Conservation (phyloP, 306 rosid species). For the Leucaena leucocephala region DNA sequence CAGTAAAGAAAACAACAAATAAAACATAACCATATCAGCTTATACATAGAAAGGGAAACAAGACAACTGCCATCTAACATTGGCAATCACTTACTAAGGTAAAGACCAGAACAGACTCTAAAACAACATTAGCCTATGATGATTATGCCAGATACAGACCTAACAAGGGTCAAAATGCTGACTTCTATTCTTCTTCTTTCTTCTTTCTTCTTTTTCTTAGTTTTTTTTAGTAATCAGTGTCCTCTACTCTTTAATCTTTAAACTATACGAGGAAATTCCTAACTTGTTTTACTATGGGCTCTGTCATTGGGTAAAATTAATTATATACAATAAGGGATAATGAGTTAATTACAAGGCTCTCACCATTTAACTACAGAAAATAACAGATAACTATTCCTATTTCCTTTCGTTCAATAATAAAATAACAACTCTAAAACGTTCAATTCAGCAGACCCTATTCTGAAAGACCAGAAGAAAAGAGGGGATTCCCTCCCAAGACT, state of each 20-base stretch:
- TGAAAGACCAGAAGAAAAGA: conserved; percentile 22
- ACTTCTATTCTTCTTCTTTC: background rate
- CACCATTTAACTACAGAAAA: conserved; percentile 17
- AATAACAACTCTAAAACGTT: background rate
- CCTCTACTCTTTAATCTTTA: background rate
- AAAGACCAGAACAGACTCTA: background rate
- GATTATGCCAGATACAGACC: background rate
- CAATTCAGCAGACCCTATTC: background rate
- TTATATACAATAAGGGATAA: background rate
- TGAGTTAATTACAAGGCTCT: conserved; percentile 3
- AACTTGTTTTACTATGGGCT: background rate
- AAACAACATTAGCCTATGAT: background rate
- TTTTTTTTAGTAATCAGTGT: too few species aligned
- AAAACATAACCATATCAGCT: background rate
- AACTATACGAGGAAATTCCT: background rate
- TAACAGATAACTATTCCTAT: background rate
- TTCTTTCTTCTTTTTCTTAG: too few species aligned
- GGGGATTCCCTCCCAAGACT: background rate
- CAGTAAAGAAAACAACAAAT: background rate
- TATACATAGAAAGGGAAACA: background rate
- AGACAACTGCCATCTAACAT: background rate
- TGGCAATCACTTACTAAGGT: background rate
- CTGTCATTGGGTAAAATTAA: conserved; percentile 4
- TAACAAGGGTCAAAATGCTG: conserved; percentile 1
- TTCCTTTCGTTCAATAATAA: background rate